Evolutionary conservation across 805 yeast genomes (phyloP).

Genomic region (Myxozyma melibiosi): DNA sequence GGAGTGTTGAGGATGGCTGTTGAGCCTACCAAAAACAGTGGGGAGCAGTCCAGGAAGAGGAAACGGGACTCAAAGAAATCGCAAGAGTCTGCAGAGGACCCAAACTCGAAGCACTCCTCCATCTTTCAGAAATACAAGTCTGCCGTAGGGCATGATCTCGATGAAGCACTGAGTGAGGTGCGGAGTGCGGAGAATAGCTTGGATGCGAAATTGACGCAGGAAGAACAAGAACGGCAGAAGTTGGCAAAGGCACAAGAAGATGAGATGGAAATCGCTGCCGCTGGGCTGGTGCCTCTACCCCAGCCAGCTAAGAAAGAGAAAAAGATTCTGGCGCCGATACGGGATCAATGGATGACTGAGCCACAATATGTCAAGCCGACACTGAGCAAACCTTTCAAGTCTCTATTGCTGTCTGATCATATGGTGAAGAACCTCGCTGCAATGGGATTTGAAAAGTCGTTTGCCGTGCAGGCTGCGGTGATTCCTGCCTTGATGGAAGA

Average conservation of each 20-base stretch:
- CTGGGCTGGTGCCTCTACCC: slow-evolving; percentile 69
- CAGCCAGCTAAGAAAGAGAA: slow-evolving; percentile 69
- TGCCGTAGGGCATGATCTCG: slow-evolving; percentile 13
- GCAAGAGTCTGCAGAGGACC: slow-evolving; percentile 10
- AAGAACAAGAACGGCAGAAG: slow-evolving; percentile 24
- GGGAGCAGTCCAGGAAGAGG: not conserved
- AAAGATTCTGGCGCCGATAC: slow-evolving; percentile 43
- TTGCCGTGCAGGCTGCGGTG: slow-evolving; percentile 75
- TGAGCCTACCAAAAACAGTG: not conserved
- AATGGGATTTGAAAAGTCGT: slow-evolving; percentile 58
- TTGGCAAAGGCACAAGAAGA: slow-evolving; percentile 26
- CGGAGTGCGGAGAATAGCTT: not conserved
- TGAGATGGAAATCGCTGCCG: slow-evolving; percentile 11
- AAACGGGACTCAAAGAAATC: not conserved
- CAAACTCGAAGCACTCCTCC: slow-evolving; percentile 50
- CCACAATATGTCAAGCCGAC: slow-evolving; percentile 62
- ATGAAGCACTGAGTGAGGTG: not conserved
- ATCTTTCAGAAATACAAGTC: slow-evolving; percentile 56
- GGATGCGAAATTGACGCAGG: slow-evolving; percentile 23
- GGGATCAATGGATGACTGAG: slow-evolving; percentile 62
- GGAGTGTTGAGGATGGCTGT: not conserved
- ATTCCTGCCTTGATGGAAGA: slow-evolving; percentile 56
- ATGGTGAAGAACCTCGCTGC: slow-evolving; percentile 52
- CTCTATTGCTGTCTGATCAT: slow-evolving; percentile 49
- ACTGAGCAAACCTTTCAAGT: slow-evolving; percentile 51